These are phyloP conservation scores for Sporothrix pallida DNA, from an alignment of 2,329 filamentous ascomycete species.

Conservation along the genomic window DNA sequence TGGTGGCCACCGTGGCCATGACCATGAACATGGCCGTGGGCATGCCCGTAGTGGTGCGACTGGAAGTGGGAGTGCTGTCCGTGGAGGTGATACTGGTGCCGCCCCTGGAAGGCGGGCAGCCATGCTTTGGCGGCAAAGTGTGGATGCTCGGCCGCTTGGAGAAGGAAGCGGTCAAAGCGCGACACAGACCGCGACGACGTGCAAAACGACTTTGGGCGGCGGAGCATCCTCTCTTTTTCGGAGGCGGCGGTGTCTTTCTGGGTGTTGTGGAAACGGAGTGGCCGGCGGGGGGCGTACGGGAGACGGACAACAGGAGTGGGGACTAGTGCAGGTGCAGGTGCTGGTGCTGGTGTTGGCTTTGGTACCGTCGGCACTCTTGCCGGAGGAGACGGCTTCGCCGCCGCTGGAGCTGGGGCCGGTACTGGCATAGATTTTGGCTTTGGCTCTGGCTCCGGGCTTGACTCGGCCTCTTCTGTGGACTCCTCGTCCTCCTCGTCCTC, in stretches of 20 bases:
- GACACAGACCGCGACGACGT: not conserved
- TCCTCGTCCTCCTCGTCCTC: not conserved
- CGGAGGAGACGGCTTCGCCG: no score
- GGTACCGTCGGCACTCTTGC: not conserved
- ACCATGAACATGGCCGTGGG: no score
- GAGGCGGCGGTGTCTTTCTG: not conserved
- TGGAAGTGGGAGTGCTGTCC: not conserved
- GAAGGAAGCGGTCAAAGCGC: conserved; percentile 26
- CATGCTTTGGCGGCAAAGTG: conserved; percentile 20
- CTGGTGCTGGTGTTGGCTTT: not conserved
- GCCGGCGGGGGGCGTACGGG: not conserved
- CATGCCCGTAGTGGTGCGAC: not conserved
- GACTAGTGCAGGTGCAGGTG: not conserved
- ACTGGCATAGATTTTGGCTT: not conserved
- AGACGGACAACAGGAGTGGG: not conserved
- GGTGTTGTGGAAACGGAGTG: not conserved
- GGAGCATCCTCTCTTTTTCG: not conserved
- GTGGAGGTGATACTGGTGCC: not conserved
- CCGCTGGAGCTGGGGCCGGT: not conserved
- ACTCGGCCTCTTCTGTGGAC: not conserved
- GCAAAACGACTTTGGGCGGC: conserved; percentile 20
- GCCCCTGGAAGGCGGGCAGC: not conserved
- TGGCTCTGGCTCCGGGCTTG: not conserved
- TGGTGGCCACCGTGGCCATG: not conserved
- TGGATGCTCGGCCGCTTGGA: conserved; percentile 21